Conservation (phyloP, 805 yeast genomes). For the Kodamaea lidongshanica region DNA sequence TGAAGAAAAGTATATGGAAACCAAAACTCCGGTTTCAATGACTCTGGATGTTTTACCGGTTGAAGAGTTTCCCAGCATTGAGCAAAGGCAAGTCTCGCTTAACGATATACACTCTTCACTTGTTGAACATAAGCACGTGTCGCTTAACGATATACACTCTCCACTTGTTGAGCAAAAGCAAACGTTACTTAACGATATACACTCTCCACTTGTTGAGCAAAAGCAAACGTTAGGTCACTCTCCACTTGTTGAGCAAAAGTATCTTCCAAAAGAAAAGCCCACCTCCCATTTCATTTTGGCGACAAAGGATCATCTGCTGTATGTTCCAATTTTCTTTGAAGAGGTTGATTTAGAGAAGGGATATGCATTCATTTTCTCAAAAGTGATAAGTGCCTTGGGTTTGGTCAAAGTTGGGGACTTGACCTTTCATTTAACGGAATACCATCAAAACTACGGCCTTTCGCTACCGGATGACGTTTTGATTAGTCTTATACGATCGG, state of each 20-base stretch:
- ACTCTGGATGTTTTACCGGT: too few species aligned
- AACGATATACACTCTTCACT: too few species aligned
- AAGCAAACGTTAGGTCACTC: not conserved
- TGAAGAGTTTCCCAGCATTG: too few species aligned
- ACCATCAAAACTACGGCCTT: slow-evolving; percentile 53
- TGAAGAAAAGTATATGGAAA: too few species aligned
- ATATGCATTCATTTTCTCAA: slow-evolving; percentile 3
- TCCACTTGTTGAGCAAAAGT: slow-evolving; percentile 15
- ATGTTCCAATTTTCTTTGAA: slow-evolving; percentile 40
- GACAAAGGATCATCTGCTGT: slow-evolving; percentile 57
- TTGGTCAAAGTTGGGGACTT: slow-evolving; percentile 26
- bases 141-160: too few species aligned
- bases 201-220: not conserved
- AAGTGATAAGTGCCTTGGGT: slow-evolving; percentile 33
- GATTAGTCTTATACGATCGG: slow-evolving; percentile 24
- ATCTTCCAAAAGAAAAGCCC: slow-evolving; percentile 20
- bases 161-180: too few species aligned
- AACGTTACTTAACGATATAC: too few species aligned
- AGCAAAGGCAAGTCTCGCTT: too few species aligned
- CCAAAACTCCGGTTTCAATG: too few species aligned
- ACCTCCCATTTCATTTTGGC: slow-evolving; percentile 43
- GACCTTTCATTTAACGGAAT: slow-evolving; percentile 61
- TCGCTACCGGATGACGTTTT: slow-evolving; percentile 47
- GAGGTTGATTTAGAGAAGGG: slow-evolving; percentile 14
- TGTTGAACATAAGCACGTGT: too few species aligned